Percentiles rank a stretch among this genome's conserved stretches.
phyloP scores from a whole-genome alignment of 352 stramenopile species.

The Globisporangium mamillatum region DNA sequence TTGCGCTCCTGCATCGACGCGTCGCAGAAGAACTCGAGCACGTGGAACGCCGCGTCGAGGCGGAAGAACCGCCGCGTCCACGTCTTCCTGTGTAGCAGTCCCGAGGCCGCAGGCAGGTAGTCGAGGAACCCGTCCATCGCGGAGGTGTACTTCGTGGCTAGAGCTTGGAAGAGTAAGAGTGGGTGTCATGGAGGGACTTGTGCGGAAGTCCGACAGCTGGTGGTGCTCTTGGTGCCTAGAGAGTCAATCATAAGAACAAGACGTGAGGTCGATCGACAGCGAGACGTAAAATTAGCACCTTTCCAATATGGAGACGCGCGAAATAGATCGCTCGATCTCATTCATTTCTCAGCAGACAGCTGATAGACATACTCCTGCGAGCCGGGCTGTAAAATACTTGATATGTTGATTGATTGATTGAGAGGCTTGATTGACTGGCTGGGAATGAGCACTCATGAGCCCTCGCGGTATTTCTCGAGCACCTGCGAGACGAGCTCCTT shows the following conservation, averaged over 20 bases:
- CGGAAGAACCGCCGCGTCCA: slow-evolving; percentile 53
- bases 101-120: slow-evolving; percentile 32
- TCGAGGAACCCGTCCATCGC: slow-evolving; percentile 62
- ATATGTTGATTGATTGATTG: slow-evolving; percentile 1
- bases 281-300: not conserved
- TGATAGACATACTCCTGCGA: not conserved
- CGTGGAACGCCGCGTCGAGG: slow-evolving; percentile 43
- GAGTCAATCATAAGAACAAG: not conserved
- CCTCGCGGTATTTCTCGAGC: slow-evolving; percentile 33
- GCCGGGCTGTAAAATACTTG: slow-evolving; percentile 2
- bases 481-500: slow-evolving; percentile 48
- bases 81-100: slow-evolving; percentile 32
- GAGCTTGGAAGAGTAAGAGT: not conserved
- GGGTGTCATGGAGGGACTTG: not conserved
- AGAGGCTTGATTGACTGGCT: not conserved
- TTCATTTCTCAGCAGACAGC: not conserved
- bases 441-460: not conserved
- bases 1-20: slow-evolving; percentile 37
- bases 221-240: not conserved
- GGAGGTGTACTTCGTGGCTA: not conserved
- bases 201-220: not conserved
- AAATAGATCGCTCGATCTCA: slow-evolving; percentile 10
- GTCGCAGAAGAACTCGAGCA: slow-evolving; percentile 64
- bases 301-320: not conserved
- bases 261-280: not conserved